These are phyloP conservation scores for Xanthoconium stramineum DNA, from an alignment of 768 basidiomycete genomes.

Conservation along the genomic window DNA sequence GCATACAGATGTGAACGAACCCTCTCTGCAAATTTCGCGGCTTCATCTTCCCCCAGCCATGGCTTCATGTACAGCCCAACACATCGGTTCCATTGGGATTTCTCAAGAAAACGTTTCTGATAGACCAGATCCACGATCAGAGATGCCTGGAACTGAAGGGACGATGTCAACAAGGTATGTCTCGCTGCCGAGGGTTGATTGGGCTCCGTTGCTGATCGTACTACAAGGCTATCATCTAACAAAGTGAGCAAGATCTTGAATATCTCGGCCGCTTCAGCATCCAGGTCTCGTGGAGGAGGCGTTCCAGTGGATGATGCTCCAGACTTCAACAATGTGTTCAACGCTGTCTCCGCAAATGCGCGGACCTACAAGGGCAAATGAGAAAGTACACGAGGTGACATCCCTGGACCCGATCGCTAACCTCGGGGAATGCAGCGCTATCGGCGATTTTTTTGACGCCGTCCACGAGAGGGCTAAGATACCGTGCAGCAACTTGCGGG, in stretches of 20 bases:
- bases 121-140: slow-evolving; percentile 77
- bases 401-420: slow-evolving; percentile 27
- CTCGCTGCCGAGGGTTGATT: slow-evolving; percentile 54
- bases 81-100: slow-evolving; percentile 62
- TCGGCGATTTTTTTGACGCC: slow-evolving; percentile 89
- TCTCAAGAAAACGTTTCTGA: slow-evolving; percentile 52
- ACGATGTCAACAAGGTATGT: slow-evolving; percentile 54
- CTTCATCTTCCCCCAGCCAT: slow-evolving; percentile 61
- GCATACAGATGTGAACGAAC: slow-evolving; percentile 72
- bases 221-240: slow-evolving; percentile 47
- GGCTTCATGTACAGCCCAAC: slow-evolving; percentile 67
- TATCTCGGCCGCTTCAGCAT: slow-evolving; percentile 56
- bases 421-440: slow-evolving; percentile 94
- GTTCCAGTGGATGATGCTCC: slow-evolving; percentile 77
- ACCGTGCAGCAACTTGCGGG: slow-evolving; percentile 82
- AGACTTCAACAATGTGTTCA: slow-evolving; percentile 75
- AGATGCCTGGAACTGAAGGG: slow-evolving; percentile 69
- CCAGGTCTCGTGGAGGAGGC: slow-evolving; percentile 70
- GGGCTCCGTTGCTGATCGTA: slow-evolving; percentile 39
- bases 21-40: slow-evolving; percentile 52
- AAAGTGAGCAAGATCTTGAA: slow-evolving; percentile 56
- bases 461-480: slow-evolving; percentile 82
- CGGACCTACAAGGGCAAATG: slow-evolving; percentile 55
- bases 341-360: slow-evolving; percentile 84
- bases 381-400: slow-evolving; percentile 12